Base-by-base conservation (phyloP, 2,329 filamentous ascomycete species). In the Cordyceps fumosorosea region DNA sequence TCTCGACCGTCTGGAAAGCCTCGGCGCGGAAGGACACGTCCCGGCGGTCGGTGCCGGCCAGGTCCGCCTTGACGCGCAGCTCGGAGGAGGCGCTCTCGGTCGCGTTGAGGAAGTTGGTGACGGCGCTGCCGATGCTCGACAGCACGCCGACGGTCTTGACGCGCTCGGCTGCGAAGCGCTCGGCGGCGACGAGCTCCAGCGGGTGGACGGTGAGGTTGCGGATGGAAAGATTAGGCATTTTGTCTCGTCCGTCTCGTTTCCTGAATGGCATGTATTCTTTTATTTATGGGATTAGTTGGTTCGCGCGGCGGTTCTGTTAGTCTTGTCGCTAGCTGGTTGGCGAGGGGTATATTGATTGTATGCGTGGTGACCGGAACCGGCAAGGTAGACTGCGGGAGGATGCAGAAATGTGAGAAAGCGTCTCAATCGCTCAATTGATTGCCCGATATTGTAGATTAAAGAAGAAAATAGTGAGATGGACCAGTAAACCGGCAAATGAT, bases 151-250 rank as follows among this genome's bases (percentile, higher is more conserved):
- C 74, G 34, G 73, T 73, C 50, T 77, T 59, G 77, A 77, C 68
- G 26, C 73, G 72, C 63, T 78, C 71, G 34, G 74, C 81, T 67
- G 86, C 83, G 72, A 92, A 92, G 67, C 88, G 87, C 77, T 96
- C 89, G 63, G 93, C 79, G 64, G 71, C 80, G 73, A 86, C 87
- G 68, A 97, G 82, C 67, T 88, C 84, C 61, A 96, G 78, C n/a
- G 86, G 81, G 55, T 84, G 87, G 62, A 84, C 80, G 51, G 90
- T 93, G 66, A 96, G 78, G 74, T 97, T 97, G 69, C 93, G 91
- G 69, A 97, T 84, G 5, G 84, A 89, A 67, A 96, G 78, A 62
- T 77, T 74, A 20, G 78, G 74, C 81, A 83, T 84, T 62, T 62
- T 66, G 22, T 16, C 26, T 3, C 3, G 10, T 24, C 16, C 16